These are phyloP conservation scores for Xylariaceae sp. DNA, from an alignment of 2,329 filamentous ascomycete genomes.

Conservation along the genomic window DNA sequence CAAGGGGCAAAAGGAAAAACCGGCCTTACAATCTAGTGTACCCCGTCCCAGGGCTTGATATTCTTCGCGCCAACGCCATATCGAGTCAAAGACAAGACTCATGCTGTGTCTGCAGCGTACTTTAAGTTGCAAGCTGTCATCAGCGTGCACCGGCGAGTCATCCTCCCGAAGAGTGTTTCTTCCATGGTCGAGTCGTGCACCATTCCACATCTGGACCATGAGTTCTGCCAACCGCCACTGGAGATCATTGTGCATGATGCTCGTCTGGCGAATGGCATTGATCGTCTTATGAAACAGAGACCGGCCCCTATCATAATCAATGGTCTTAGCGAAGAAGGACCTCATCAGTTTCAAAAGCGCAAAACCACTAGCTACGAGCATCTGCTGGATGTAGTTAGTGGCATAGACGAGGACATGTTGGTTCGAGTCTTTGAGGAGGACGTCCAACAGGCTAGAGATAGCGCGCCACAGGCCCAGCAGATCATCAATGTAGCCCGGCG, in stretches of 20 bases:
- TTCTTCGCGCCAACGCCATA: constrained; percentile 82
- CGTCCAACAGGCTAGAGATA: constrained; percentile 64
- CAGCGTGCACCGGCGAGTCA: constrained; percentile 49
- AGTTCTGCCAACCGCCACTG: constrained; percentile 76
- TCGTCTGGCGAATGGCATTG: constrained; percentile 65
- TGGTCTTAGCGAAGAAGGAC: constrained; percentile 69
- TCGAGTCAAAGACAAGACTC: constrained; percentile 79
- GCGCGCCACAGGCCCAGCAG: constrained; percentile 72
- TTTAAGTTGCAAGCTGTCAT: constrained; percentile 72
- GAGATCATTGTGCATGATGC: constrained; percentile 73
- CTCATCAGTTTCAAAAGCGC: constrained; percentile 74
- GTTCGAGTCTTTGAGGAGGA: constrained; percentile 52
- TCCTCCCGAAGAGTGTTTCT: constrained; percentile 43
- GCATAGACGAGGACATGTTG: constrained; percentile 60
- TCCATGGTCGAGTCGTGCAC: constrained; percentile 49
- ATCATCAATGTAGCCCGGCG: constrained; percentile 68
- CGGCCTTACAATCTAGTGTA: constrained; percentile 61
- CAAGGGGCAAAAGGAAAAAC: constrained; percentile 23
- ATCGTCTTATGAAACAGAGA: constrained; percentile 69
- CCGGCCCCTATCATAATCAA: constrained; percentile 64
- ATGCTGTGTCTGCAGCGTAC: constrained; percentile 82
- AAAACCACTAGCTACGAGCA: constrained; percentile 78
- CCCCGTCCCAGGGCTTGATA: constrained; percentile 68
- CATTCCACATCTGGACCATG: constrained; percentile 86
- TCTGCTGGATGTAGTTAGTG: constrained; percentile 77